phyloP scores from a whole-genome alignment of 495 filamentous ascomycete genomes.

The Penicillium argentinense region DNA sequence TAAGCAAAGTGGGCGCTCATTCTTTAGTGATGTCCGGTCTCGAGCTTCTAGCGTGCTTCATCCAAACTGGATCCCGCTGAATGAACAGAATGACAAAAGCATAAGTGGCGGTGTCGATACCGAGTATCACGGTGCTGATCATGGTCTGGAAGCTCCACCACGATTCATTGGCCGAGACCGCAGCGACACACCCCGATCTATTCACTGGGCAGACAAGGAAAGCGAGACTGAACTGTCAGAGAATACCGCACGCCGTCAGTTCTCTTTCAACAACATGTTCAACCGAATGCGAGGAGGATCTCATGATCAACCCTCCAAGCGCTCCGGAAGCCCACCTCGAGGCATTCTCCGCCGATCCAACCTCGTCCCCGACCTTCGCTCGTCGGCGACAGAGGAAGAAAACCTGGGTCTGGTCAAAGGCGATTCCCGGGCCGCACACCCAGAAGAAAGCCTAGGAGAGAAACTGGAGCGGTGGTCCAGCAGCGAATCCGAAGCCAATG shows the following conservation, averaged over 20 bases:
- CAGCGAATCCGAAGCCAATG: constrained; percentile 25
- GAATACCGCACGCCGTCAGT: constrained; percentile 65
- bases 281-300: constrained; percentile 38
- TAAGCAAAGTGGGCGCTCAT: constrained; percentile 34
- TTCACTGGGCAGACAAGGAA: constrained; percentile 31
- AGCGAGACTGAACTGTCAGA: constrained; percentile 20
- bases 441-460: constrained; percentile 31
- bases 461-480: constrained; percentile 34
- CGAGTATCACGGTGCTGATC: constrained; percentile 35
- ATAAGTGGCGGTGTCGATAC: constrained; percentile 47
- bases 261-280: constrained; percentile 88
- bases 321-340: constrained; percentile 27
- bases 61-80: constrained; percentile 32
- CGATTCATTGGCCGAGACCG: constrained; percentile 24
- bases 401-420: constrained; percentile 81
- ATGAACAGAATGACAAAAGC: constrained; percentile 30
- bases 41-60: constrained; percentile 39
- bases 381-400: constrained; percentile 81
- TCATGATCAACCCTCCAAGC: constrained; percentile 31
- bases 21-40: constrained; percentile 62
- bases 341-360: constrained; percentile 49
- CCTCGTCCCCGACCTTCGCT: constrained; percentile 29
- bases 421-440: constrained; percentile 41
- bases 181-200: constrained; percentile 36
- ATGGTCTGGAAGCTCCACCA: constrained; percentile 18